Evolutionary conservation across 1,284 basidiomycete species (phyloP), one percentile per base, ranked within the genome.

Genomic region (Ustilago xerochloae): DNA sequence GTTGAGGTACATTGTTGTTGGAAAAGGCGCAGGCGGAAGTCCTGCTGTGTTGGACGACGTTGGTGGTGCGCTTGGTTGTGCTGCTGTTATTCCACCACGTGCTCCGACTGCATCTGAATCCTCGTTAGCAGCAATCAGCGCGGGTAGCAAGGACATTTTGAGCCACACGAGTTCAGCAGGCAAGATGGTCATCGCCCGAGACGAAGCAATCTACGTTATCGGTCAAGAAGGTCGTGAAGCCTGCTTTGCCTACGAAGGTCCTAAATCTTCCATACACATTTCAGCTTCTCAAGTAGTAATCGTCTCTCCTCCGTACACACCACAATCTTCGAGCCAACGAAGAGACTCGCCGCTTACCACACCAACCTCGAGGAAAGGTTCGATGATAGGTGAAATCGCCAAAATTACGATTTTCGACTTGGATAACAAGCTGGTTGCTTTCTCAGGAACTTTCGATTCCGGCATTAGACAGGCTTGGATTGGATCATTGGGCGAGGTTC

Each of bases 141-240:
- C n/a, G n/a, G n/a, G n/a, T n/a, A n/a, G n/a, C n/a, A n/a, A n/a
- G n/a, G n/a, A n/a, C n/a, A n/a, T n/a, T n/a, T n/a, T n/a, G n/a
- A n/a, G n/a, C n/a, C n/a, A n/a, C 20, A n/a, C 46, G 1, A 46
- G 67, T 88, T 89, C 88, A 85, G 88, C 53, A 86, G 88, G 56
- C 86, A 87, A 93, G 81, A 90, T 98, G 77, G 88, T 96, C 12
- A 89, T 98, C 2, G 96, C 94, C 0, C 87, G 92, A 57, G 93
- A 97, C 54, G 96, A 98, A 78, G 95, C 94, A 1, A 90, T 98
- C 39, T 97, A 96, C 79, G 87, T 93, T 8, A 93, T 93, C 81
- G 90, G 91, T 0, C 88, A 89, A 0, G 92, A 95, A 22, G 93
- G 93, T 0, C 87, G 94, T 56, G 91, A 93, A 1, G 89, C 91